Percentiles rank a stretch among this genome's conserved stretches.
Conservation (phyloP, 2,329 filamentous ascomycete species). For the Chrysoporthe puriensis region DNA sequence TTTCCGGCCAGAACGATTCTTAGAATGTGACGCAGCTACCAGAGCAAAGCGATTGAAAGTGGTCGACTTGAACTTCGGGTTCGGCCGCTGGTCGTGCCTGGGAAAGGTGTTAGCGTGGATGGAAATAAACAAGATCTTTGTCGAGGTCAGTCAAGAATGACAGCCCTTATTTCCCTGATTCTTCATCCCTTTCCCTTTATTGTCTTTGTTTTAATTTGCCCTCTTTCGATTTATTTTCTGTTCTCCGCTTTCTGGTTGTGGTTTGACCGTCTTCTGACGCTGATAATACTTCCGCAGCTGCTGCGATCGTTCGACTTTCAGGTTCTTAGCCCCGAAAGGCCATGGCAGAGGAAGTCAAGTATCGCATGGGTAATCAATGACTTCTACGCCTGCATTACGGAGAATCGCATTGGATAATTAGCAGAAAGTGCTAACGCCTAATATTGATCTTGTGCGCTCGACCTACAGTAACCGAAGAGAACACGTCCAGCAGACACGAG, state of each 20-base stretch:
- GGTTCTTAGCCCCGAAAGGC: conserved; percentile 2
- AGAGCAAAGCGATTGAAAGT: conserved; percentile 37
- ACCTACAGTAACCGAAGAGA: not conserved
- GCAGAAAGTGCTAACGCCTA: not conserved
- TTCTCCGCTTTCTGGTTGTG: too few relatives aligned
- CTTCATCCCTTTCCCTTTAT: too few relatives aligned
- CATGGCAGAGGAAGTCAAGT: not conserved
- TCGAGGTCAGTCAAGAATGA: conserved; percentile 28
- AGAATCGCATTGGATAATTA: not conserved
- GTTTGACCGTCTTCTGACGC: not conserved
- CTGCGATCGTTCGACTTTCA: conserved; percentile 22
- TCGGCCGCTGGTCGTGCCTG: conserved; percentile 43
- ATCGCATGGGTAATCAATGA: not conserved
- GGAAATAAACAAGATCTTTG: conserved; percentile 46
- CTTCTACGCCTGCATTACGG: not conserved
- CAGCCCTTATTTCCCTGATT: not conserved
- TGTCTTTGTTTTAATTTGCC: too few relatives aligned
- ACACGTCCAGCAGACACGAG: not conserved
- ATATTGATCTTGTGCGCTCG: not conserved
- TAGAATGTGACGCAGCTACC: conserved; percentile 38
- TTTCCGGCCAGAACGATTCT: conserved; percentile 48
- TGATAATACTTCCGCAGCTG: conserved; percentile 1
- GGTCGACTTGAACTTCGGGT: conserved; percentile 43
- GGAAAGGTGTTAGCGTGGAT: conserved; percentile 46
- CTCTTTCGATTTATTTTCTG: too few relatives aligned